Evolutionary conservation across 192 early-diverging fungal species (phyloP), one percentile per base, ranked within the genome.

Genomic region (Umbelopsis ramanniana): DNA sequence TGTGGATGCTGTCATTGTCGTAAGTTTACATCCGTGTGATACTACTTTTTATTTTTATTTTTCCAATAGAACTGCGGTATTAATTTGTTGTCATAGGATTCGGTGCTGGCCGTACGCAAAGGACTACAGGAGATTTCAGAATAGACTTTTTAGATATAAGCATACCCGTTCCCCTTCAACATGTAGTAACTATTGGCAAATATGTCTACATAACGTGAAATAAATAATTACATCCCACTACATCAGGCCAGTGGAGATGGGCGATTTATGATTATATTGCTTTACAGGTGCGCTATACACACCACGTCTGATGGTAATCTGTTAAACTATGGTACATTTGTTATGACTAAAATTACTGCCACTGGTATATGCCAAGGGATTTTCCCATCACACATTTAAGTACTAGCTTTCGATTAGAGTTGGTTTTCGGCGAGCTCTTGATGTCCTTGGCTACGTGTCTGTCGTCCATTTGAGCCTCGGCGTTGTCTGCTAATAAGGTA

Each of bases 1-100:
- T 45, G 93, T 97, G 6, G 94, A 97, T 80, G 90, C 91, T 12
- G 91, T 97, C 6, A 97, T 97, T 78, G 91, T 91, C 33, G 91
- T 89, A 74, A 80, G 76, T 76, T 14, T 8, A 67, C 19, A 24
- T 26, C 8, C 17, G 1, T 57, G 40, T 71, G 23, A 29, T 45
- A 4, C 29, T 40, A 45, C 5, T 9, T 33, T 66, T n/a, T n/a
- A n/a, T n/a, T n/a, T n/a, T n/a, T n/a, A 46, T 22, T 57, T 70
- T 9, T 33, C 23, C 52, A 57, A 53, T 38, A 24, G 26, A 21
- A 11, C 24, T 52, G 21, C 52, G 23, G 52, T 55, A 52, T 46
- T 60, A 26, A 67, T 68, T 37, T 19, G 23, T 3, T 73, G 26
- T n/a, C 50, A 23, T 47, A 76, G 74, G 87, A 93, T 73, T 85